Base-by-base conservation (phyloP, 176 grass and related monocot genomes). In the Pharus latifolius region DNA sequence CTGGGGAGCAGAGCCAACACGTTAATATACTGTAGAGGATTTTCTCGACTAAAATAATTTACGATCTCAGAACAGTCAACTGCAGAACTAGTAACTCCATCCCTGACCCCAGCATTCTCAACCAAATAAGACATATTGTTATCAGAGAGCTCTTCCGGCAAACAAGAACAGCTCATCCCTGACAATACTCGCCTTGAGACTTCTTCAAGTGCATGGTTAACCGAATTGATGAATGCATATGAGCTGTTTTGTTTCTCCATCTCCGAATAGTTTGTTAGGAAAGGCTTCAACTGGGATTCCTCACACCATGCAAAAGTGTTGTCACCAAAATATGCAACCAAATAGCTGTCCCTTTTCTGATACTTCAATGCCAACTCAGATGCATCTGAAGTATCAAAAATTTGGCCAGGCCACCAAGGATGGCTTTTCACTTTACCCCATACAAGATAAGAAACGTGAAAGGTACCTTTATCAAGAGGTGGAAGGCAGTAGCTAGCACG, bases 391-490 rank as follows among this genome's bases (percentile, higher is more conserved):
- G 82, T 70, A 68, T 93, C 82, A 15, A 86, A 80, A 44, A 89
- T 93, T 60, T 86, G 82, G 60, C 82, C 90, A 77, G 85, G 90
- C 90, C 90, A 93, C 90, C 90, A 93, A 77, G 82, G 82, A 73
- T 78, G 75, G n/a, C 79, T 75, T 72, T 83, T 73, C 10, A 93
- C 31, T 70, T 93, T 86, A 40, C 48, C 62, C 90, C 90, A 93
- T 22, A 93, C 85, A 46, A 93, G 75, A 93, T 80, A 75, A 77
- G 82, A 89, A 59, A 71, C 45, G 33, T 7, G 53, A 47, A 89
- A 80, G 15, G 18, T 3, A 45, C 75, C 43, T n/a, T 66, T 54
- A 17, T 83, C 57, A 26, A 65, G 64, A 32, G 18, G 30, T 61
- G 67, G 67, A 5, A 84, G 44, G 18, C 40, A 33, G 72, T 78